Conservation (phyloP, 2,329 filamentous ascomycete genomes). For the Neopestalotiopsis rosae region DNA sequence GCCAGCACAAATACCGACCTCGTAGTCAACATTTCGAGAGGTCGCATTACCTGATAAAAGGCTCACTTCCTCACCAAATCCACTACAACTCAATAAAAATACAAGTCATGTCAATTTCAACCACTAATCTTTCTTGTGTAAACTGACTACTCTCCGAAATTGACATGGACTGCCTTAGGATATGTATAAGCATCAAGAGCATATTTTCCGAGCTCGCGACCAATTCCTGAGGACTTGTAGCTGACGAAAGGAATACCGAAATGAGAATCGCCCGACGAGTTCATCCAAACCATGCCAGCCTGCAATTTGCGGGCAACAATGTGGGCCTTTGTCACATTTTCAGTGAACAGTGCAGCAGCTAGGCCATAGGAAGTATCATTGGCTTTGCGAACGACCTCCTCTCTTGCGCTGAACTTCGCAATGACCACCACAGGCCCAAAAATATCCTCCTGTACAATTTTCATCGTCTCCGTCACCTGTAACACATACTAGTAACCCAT, state of each 20-base stretch:
- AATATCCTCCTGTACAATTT: slow-evolving; percentile 51
- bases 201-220: slow-evolving; percentile 13
- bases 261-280: slow-evolving; percentile 46
- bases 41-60: too few relatives aligned
- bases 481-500: too few relatives aligned
- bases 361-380: slow-evolving; percentile 65
- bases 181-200: slow-evolving; percentile 18
- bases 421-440: slow-evolving; percentile 53
- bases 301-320: slow-evolving; percentile 61
- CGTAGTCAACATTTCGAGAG: too few relatives aligned
- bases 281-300: slow-evolving; percentile 63
- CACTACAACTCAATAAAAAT: too few relatives aligned
- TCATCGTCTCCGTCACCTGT: slow-evolving; percentile 34
- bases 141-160: neutral
- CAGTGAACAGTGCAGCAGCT: slow-evolving; percentile 65
- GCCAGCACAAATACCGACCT: too few relatives aligned
- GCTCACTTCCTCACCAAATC: too few relatives aligned
- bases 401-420: slow-evolving; percentile 46
- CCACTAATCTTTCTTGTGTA: too few relatives aligned
- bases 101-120: too few relatives aligned
- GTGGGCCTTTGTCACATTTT: slow-evolving; percentile 57
- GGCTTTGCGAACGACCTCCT: slow-evolving; percentile 46
- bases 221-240: slow-evolving; percentile 18
- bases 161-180: slow-evolving; percentile 22
- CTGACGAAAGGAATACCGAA: slow-evolving; percentile 16